Percentiles rank a stretch among this genome's conserved stretches.
Evolutionary conservation across 768 basidiomycete genomes (phyloP).

Genomic region (Chlorophyllum brunneum): DNA sequence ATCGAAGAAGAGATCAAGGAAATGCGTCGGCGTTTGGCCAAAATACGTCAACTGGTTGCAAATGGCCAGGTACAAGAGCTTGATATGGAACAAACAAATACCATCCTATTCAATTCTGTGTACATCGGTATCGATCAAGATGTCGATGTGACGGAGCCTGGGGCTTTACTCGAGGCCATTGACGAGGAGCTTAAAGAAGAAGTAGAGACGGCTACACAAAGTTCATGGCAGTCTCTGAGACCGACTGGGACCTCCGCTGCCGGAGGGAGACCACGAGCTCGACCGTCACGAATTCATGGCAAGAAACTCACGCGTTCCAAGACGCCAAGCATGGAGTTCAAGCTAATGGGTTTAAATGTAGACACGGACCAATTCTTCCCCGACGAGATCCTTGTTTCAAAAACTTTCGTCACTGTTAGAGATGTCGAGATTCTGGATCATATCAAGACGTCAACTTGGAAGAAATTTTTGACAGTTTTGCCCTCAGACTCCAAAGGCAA

Average conservation of each 20-base stretch:
- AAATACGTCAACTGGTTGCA: conserved; percentile 89
- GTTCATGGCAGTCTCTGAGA: conserved; percentile 89
- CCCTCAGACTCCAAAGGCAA: conserved; percentile 84
- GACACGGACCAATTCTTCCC: conserved; percentile 66
- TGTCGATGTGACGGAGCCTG: conserved; percentile 68
- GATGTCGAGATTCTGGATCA: conserved; percentile 92
- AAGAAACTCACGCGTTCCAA: conserved; percentile 70
- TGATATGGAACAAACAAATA: conserved; percentile 64
- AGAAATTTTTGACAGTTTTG: conserved; percentile 89
- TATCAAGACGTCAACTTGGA: conserved; percentile 98
- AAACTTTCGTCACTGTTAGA: conserved; percentile 61
- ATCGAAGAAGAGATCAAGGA: conserved; percentile 88
- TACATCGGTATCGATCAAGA: conserved; percentile 88
- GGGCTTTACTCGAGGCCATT: conserved; percentile 82
- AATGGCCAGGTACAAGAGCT: conserved; percentile 85
- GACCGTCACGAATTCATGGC: conserved; percentile 42
- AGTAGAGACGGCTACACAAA: conserved; percentile 68
- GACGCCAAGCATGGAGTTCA: conserved; percentile 81
- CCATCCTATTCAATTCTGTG: conserved; percentile 89
- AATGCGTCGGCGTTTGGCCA: conserved; percentile 80
- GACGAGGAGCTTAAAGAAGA: conserved; percentile 86
- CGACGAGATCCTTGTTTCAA: conserved; percentile 54
- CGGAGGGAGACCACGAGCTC: conserved; percentile 33
- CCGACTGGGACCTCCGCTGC: conserved; percentile 32
- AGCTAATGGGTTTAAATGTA: conserved; percentile 56